Base-by-base conservation (phyloP, 2,329 filamentous ascomycete species). In the Apiospora sp. region DNA sequence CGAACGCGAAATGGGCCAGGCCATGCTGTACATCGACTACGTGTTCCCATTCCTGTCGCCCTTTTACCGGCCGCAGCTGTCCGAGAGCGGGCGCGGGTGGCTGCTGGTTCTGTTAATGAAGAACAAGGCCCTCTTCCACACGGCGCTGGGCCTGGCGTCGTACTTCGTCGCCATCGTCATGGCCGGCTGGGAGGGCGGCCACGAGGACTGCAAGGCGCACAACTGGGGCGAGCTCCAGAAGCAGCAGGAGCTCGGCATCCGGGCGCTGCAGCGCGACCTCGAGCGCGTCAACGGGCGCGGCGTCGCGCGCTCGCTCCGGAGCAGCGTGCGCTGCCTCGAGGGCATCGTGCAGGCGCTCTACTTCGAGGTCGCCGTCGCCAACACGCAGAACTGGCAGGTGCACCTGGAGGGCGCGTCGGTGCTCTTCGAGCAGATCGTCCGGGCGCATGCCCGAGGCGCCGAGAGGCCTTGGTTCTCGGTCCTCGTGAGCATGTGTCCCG, bases 21-120 rank as follows among this genome's bases (percentile, higher is more conserved):
- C 88, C 72, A 89, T 90, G 86, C 85, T 89, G 72, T 92, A 91
- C 77, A 83, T 92, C 67, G 90, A 92, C 78, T 87, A 89, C 74
- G 84, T 91, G 27, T 87, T 92, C 74, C 90, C 90, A 1, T 89
- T 91, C 75, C 81, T 92, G 0, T 92, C 90, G 77, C 91, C 91
- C 2, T 89, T 91, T 78, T 92, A 92, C 79, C 85, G 85, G 3
- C 90, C 90, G 0, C 83, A 84, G 2, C 77, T 90, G 7, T 82
- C 88, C 4, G 83, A 88, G 72, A 87, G 88, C n/a, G 90, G 90
- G 19, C 86, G 88, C 68, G 86, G 87, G 37, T 92, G 90, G 90
- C 83, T 92, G 41, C 81, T 92, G 48, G 86, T 88, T 43, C 82
- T 90, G 58, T 82, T 92, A 13, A 84, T 88, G 71, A 86, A 84